These are phyloP conservation scores for Styphnolobium japonicum DNA, from an alignment of 306 rosid genomes.

Conservation along the genomic window DNA sequence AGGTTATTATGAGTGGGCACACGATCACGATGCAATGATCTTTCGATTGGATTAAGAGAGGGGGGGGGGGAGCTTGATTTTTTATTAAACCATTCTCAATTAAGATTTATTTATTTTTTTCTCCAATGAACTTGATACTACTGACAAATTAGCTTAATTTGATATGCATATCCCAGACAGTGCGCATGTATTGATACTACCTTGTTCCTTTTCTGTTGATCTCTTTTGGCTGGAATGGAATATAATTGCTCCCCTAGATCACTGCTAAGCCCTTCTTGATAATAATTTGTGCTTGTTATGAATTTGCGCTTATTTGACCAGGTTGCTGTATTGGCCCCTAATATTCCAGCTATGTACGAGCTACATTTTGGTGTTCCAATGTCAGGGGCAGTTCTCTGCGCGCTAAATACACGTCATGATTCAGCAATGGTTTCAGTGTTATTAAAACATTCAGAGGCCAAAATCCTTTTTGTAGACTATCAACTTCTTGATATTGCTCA, in stretches of 20 bases:
- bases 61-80: too few species aligned
- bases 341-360: constrained; percentile 83
- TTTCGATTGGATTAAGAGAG: not conserved
- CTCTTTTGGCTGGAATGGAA: not conserved
- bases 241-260: not conserved
- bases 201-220: not conserved
- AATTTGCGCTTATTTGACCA: constrained; percentile 25
- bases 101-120: too few species aligned
- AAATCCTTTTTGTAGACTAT: constrained; percentile 62
- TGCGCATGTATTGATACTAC: not conserved
- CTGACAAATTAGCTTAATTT: not conserved
- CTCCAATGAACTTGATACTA: not conserved
- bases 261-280: not conserved
- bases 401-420: constrained; percentile 67
- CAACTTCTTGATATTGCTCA: constrained; percentile 52
- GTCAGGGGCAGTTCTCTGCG: constrained; percentile 83
- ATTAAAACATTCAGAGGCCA: constrained; percentile 70
- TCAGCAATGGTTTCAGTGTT: constrained; percentile 55
- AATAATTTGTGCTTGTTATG: not conserved
- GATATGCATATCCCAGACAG: not conserved
- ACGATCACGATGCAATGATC: too few species aligned
- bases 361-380: constrained; percentile 86
- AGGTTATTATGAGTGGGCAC: not conserved
- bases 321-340: constrained; percentile 84
- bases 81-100: too few species aligned